A percentile compares a stretch with the other conserved stretches of the same genome.
phyloP scores from a whole-genome alignment of 2,329 filamentous ascomycete species.

The Monilinia fructicola region DNA sequence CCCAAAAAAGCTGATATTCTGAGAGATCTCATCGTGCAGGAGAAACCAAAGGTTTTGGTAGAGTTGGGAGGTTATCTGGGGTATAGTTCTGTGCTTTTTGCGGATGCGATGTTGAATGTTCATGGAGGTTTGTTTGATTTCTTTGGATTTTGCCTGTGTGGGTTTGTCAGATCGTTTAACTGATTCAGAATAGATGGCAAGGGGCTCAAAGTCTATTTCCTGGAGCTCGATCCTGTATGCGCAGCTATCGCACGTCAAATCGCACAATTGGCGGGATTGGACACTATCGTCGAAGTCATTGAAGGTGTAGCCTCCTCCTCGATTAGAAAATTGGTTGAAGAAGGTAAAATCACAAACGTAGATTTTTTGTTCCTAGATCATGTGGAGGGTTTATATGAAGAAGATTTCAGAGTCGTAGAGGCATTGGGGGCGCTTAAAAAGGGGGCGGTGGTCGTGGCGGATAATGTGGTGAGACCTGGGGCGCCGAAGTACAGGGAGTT shows the following conservation, averaged over 20 bases:
- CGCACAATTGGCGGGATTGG: conserved; percentile 68
- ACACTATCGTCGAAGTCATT: conserved; percentile 65
- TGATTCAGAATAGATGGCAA: conserved; percentile 46
- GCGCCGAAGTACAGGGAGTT: conserved; percentile 69
- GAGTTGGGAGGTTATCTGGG: conserved; percentile 81
- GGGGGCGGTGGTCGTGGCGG: conserved; percentile 62
- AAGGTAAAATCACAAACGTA: conserved; percentile 55
- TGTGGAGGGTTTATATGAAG: conserved; percentile 70
- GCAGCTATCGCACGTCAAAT: conserved; percentile 66
- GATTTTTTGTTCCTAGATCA: conserved; percentile 79
- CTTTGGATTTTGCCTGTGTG: too few relatives aligned
- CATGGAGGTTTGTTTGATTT: neutral
- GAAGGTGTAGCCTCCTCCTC: conserved; percentile 65
- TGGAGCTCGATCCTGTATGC: conserved; percentile 72
- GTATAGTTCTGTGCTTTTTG: conserved; percentile 76
- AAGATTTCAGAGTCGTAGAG: conserved; percentile 73
- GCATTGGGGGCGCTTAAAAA: conserved; percentile 60
- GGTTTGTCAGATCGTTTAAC: neutral
- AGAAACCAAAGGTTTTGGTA: conserved; percentile 67
- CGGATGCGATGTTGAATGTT: conserved; percentile 54
- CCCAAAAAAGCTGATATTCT: conserved; percentile 70
- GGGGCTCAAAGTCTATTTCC: conserved; percentile 55
- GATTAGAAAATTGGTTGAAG: conserved; percentile 56
- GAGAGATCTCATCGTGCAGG: conserved; percentile 62
- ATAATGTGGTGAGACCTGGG: conserved; percentile 69